phyloP scores from a whole-genome alignment of 2,329 filamentous ascomycete genomes.

The Penicillium sp. region DNA sequence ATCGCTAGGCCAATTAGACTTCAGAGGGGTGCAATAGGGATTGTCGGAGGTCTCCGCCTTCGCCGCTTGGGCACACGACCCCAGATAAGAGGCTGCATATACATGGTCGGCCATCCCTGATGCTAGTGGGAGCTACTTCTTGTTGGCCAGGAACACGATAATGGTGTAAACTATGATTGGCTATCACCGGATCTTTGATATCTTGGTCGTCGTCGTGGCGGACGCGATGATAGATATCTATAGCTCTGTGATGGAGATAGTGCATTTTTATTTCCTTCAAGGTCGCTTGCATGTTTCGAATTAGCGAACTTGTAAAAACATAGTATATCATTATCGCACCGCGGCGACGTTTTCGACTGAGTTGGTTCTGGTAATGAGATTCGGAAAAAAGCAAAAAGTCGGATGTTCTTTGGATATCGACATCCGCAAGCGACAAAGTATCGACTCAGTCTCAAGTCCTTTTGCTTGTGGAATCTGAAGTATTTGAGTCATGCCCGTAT shows the following conservation, averaged over 20 bases:
- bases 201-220: neutral
- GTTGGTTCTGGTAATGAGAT: neutral
- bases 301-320: neutral
- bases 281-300: neutral
- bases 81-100: slow-evolving; percentile 1
- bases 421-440: neutral
- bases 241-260: neutral
- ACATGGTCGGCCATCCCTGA: neutral
- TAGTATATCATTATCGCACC: neutral
- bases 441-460: neutral
- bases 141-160: slow-evolving; percentile 2
- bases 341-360: neutral
- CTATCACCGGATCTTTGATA: neutral
- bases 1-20: neutral
- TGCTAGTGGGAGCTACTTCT: neutral
- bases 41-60: slow-evolving; percentile 18
- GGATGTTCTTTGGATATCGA: neutral
- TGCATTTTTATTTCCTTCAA: neutral
- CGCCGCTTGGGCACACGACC: neutral
- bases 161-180: slow-evolving; percentile 7
- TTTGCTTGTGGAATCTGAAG: neutral
- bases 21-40: slow-evolving; percentile 3
- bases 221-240: neutral
- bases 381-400: neutral
- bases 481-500: too few relatives aligned